Conservation (phyloP, 331 rosid genomes). For the Arachis monticola region DNA sequence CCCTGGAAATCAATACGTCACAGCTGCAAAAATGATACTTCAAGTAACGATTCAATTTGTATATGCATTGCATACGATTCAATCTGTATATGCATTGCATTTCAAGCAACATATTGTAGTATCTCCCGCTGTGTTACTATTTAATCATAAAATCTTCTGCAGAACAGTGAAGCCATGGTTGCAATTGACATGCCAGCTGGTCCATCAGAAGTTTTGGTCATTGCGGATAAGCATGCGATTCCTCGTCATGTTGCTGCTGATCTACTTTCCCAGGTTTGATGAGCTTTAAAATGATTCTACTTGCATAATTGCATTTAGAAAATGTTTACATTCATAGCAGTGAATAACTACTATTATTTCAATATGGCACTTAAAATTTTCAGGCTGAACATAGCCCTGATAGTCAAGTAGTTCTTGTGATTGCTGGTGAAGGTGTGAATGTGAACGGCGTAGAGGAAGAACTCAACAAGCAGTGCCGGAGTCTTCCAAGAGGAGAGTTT, state of each 20-base stretch:
- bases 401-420: conserved; percentile 94
- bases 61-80: neutral
- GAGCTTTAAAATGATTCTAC: conserved; percentile 46
- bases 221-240: conserved; percentile 79
- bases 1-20: conserved; percentile 94
- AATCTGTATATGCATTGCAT: neutral
- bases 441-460: conserved; percentile 72
- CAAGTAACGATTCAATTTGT: conserved; percentile 55
- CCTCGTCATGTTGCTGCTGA: conserved; percentile 88
- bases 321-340: neutral
- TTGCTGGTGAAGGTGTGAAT: conserved; percentile 78
- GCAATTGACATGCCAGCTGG: conserved; percentile 98
- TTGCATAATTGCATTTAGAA: neutral
- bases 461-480: conserved; percentile 70
- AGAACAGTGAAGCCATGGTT: conserved; percentile 96
- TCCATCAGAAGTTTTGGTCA: conserved; percentile 94
- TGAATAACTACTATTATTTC: neutral
- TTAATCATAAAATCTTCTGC: conserved; percentile 23
- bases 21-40: conserved; percentile 95
- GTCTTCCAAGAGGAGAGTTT: conserved; percentile 87
- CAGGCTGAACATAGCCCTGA: conserved; percentile 99
- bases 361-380: conserved; percentile 20
- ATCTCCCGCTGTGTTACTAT: neutral
- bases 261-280: conserved; percentile 83
- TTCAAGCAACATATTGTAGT: neutral